Conservation (phyloP, 1,284 basidiomycete species). For the Veloboletus limbatus region DNA sequence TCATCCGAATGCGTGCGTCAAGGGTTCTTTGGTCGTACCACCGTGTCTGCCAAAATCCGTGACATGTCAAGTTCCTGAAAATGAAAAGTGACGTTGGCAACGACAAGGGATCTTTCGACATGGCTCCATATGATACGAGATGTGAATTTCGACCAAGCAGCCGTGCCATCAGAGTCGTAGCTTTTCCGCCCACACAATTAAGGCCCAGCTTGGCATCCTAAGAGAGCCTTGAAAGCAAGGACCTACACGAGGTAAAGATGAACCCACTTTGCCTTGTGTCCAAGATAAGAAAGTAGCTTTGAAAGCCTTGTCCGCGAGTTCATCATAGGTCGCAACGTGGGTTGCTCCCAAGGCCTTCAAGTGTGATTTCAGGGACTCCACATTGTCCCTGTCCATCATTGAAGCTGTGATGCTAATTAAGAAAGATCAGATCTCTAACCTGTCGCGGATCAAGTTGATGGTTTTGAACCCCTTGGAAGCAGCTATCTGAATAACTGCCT, state of each 20-base stretch:
- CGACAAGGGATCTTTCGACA: constrained; percentile 78
- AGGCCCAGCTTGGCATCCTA: constrained; percentile 65
- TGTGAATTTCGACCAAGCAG: constrained; percentile 64
- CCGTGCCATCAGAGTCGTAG: constrained; percentile 66
- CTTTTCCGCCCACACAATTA: constrained; percentile 77
- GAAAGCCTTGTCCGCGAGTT: constrained; percentile 55
- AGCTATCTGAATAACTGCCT: constrained; percentile 80
- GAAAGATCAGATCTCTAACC: constrained; percentile 39
- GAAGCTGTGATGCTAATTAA: neutral
- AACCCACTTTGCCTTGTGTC: constrained; percentile 54
- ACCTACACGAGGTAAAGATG: neutral
- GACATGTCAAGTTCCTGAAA: constrained; percentile 71
- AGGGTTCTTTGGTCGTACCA: constrained; percentile 59
- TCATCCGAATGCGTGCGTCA: constrained; percentile 44
- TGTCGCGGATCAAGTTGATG: constrained; percentile 73
- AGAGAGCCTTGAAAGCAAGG: neutral
- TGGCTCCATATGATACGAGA: constrained; percentile 83
- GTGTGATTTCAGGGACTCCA: constrained; percentile 48
- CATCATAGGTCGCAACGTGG: constrained; percentile 72
- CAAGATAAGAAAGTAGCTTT: constrained; percentile 52
- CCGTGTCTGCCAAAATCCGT: constrained; percentile 74
- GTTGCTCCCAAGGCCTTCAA: constrained; percentile 65
- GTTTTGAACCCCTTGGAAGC: constrained; percentile 64
- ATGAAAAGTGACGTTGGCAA: constrained; percentile 80
- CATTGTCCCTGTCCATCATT: constrained; percentile 43